Evolutionary conservation across 225 moss, liverwort and hornwort species (phyloP).

Genomic region (Polytrichum formosum): DNA sequence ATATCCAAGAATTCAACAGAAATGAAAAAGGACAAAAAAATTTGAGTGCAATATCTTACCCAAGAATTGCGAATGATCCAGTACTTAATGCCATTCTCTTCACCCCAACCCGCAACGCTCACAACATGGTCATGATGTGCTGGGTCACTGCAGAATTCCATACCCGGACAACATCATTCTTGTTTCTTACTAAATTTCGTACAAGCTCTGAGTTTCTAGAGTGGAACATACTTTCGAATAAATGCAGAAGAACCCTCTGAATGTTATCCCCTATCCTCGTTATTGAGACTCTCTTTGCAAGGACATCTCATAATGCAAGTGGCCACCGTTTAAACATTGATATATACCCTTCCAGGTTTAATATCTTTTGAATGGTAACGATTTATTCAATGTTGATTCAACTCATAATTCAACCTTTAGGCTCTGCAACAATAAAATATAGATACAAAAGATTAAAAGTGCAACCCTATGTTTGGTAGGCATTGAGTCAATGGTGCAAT

Average conservation of each 20-base stretch:
- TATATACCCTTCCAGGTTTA: no score
- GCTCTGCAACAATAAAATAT: no score
- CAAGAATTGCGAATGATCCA: conserved; percentile 92
- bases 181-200: background rate
- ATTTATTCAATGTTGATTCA: no score
- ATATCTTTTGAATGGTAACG: no score
- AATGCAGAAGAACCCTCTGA: background rate
- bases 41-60: conserved; percentile 32
- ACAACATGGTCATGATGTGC: conserved; percentile 68
- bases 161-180: background rate
- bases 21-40: background rate
- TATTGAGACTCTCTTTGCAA: background rate
- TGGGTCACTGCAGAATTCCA: conserved; percentile 53
- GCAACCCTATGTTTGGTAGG: background rate
- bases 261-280: no score
- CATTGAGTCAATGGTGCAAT: background rate
- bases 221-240: background rate
- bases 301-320: background rate
- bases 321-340: no score
- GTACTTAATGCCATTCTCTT: conserved; percentile 81
- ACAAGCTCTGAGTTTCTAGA: background rate
- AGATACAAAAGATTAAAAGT: background rate
- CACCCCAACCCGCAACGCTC: conserved; percentile 85
- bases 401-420: no score
- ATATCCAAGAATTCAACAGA: no score